A percentile compares a stretch with the other conserved stretches of the same genome.
Evolutionary conservation across 1,139 yeast species (phyloP).

Genomic region (Candida smagusa): DNA sequence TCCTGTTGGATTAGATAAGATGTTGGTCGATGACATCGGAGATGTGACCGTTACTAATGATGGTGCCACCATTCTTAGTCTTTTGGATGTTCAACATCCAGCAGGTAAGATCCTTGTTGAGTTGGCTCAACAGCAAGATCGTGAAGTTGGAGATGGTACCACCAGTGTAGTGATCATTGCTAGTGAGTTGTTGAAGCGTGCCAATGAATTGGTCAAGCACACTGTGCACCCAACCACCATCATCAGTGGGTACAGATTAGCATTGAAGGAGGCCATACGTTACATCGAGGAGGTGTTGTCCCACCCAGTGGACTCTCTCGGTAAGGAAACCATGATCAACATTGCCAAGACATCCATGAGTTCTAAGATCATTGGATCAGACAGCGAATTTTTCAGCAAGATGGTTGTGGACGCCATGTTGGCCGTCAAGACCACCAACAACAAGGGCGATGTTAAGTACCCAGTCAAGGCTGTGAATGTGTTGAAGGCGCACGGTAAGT

Average conservation of each 20-base stretch:
- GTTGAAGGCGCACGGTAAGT: constrained; percentile 94
- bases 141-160: constrained; percentile 98
- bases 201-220: constrained; percentile 89
- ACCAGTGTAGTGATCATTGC: constrained; percentile 97
- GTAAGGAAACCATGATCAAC: constrained; percentile 77
- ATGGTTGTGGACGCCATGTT: constrained; percentile 95
- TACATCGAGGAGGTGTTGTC: constrained; percentile 85
- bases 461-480: constrained; percentile 98
- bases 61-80: constrained; percentile 91
- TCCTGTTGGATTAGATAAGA: constrained; percentile 97
- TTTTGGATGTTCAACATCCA: constrained; percentile 97
- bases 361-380: constrained; percentile 94
- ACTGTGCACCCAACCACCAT: constrained; percentile 97
- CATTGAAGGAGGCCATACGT: constrained; percentile 86
- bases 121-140: constrained; percentile 97
- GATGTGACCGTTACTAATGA: constrained; percentile 98
- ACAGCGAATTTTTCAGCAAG: constrained; percentile 82
- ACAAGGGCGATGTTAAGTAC: constrained; percentile 85
- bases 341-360: constrained; percentile 98
- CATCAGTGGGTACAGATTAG: constrained; percentile 93
- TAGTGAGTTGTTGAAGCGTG: constrained; percentile 85
- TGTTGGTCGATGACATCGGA: constrained; percentile 98
- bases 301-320: constrained; percentile 74
- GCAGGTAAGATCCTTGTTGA: constrained; percentile 97
- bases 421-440: constrained; percentile 88